Base-by-base conservation (phyloP, 257 asterid genomes). In the Orobanche coerulescens region DNA sequence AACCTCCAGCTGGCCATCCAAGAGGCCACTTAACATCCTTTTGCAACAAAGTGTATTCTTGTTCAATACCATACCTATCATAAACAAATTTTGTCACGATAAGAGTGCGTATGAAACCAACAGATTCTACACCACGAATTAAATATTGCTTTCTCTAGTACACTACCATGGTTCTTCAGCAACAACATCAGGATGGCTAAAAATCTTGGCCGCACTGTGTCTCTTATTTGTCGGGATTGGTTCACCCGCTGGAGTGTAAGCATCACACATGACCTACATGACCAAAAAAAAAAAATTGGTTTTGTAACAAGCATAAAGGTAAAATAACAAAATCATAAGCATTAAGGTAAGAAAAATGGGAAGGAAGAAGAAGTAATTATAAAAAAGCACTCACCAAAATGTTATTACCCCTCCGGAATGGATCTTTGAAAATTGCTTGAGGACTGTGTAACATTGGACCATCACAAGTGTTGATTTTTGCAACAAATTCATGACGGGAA, bases 1-100 rank as follows among this genome's bases (percentile, higher is more conserved):
- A 91, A 25, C 98, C 98, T 2, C 98, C 96, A 4, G 56, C 1
- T 4, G 96, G 96, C 98, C 98, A 92, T 47, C 98, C 98, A 5
- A 92, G 63, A 4, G 98, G 98, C 98, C 98, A 92, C 52, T 79
- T 86, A 5, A 86, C 75, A 39, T 82, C 77, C 73, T 73, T 86
- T 59, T 92, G 84, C 82, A 92, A 54, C 58, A 92, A 69, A 68
- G 98, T 92, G 70, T 92, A 92, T 56, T 92, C 98, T 81, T 92
- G 96, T 73, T 92, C 96, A 13, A 92, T 88, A n/a, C 98, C 98
- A 36, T 79, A 91, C 98, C 98, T 91, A 47, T 15, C 5, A 50
- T 9, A 42, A 13, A 24, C 18, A 30, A 26, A 31, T 26, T 14
- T 39, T 1, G 5, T 4, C 12, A 14, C 2, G 24, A 34, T 51